Evolutionary conservation across 2,329 filamentous ascomycete species (phyloP).

Genomic region (Aureobasidium namibiae): DNA sequence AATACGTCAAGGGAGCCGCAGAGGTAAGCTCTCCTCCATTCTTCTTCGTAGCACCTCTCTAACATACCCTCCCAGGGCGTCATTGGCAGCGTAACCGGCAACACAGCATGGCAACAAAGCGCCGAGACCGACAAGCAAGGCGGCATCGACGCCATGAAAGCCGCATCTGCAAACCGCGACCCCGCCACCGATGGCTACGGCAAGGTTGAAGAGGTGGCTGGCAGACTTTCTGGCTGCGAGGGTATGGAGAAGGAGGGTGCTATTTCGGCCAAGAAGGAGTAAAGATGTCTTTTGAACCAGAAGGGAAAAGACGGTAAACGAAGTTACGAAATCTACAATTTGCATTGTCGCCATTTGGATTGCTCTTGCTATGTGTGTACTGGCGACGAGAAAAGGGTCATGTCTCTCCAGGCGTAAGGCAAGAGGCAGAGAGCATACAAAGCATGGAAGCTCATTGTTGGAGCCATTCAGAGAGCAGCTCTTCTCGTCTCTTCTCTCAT

Average conservation of each 20-base stretch:
- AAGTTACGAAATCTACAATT: not conserved
- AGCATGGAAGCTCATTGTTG: not conserved
- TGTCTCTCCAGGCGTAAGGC: not conserved
- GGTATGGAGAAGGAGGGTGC: slow-evolving; percentile 60
- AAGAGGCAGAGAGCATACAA: too few species aligned
- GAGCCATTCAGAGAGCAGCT: not conserved
- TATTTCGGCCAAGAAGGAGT: not conserved
- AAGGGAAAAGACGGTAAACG: not conserved
- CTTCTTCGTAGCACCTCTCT: too few species aligned
- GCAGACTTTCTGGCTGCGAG: slow-evolving; percentile 57
- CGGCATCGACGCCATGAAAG: slow-evolving; percentile 55
- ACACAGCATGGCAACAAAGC: slow-evolving; percentile 54
- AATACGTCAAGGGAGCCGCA: slow-evolving; percentile 61
- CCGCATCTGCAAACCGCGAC: slow-evolving; percentile 50
- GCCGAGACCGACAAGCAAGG: slow-evolving; percentile 57
- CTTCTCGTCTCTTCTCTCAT: not conserved
- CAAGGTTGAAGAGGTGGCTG: slow-evolving; percentile 56
- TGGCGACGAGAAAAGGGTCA: not conserved
- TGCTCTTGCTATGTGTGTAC: not conserved
- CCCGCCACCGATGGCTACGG: slow-evolving; percentile 48
- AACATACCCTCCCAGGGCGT: slow-evolving; percentile 38
- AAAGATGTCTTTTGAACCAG: not conserved
- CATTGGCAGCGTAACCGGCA: slow-evolving; percentile 55
- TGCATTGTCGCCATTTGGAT: not conserved
- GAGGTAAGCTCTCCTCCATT: slow-evolving; percentile 44